Conservation (phyloP, 208 protist species). For the Hexamita inflata region DNA sequence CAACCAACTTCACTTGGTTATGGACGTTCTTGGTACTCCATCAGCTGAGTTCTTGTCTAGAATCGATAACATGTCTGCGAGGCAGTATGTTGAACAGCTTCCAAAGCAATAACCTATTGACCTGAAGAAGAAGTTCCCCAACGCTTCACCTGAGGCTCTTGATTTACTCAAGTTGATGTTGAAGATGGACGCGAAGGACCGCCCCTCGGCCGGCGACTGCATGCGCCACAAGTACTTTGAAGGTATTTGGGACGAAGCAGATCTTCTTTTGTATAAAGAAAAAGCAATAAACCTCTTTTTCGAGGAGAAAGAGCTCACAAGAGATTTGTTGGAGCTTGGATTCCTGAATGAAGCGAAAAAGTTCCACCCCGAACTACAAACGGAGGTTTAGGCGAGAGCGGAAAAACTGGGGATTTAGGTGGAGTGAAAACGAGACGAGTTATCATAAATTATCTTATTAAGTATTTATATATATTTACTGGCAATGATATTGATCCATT, state of each 20-base stretch:
- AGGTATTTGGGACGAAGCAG: neutral
- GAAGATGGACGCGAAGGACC: constrained; percentile 62
- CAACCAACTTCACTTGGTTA: constrained; percentile 63
- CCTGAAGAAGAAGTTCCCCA: constrained; percentile 32
- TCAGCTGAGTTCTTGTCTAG: constrained; percentile 34
- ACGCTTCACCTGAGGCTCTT: constrained; percentile 47
- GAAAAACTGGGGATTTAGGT: too few relatives aligned
- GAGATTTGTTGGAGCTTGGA: constrained; percentile 4
- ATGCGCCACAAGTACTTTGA: constrained; percentile 72
- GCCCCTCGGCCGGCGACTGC: constrained; percentile 68
- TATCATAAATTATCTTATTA: too few relatives aligned
- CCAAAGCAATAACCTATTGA: constrained; percentile 19
- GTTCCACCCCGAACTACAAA: constrained; percentile 8
- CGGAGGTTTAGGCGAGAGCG: too few relatives aligned
- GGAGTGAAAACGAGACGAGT: too few relatives aligned
- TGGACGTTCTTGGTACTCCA: constrained; percentile 44
- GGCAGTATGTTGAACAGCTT: constrained; percentile 32
- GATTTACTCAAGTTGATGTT: constrained; percentile 64
- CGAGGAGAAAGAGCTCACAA: constrained; percentile 14
- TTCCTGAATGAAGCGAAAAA: constrained; percentile 18
- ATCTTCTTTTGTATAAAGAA: neutral
- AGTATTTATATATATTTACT: too few relatives aligned
- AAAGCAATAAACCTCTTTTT: constrained; percentile 4
- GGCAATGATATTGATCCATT: too few relatives aligned
- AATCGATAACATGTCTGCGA: constrained; percentile 28